phyloP scores from a whole-genome alignment of 306 rosid species.

The Dalbergia oliveri region DNA sequence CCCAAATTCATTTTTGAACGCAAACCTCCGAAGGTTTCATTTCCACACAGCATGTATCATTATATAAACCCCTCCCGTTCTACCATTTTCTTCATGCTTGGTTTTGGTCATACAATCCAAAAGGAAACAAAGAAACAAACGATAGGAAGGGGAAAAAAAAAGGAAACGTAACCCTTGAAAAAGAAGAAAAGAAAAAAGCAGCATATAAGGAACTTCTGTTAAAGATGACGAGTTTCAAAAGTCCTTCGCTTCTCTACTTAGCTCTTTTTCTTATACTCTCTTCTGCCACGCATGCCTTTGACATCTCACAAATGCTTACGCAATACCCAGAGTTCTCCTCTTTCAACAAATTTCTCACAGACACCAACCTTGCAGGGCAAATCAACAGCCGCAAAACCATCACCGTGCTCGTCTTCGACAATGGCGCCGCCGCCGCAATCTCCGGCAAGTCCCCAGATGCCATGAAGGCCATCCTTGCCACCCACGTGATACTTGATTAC shows the following conservation, averaged over 20 bases:
- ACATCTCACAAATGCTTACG: slow-evolving; percentile 58
- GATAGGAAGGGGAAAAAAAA: not conserved
- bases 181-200: not conserved
- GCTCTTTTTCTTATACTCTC: slow-evolving; percentile 45
- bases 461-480: slow-evolving; percentile 54
- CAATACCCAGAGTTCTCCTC: slow-evolving; percentile 46
- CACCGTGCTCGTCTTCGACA: slow-evolving; percentile 61
- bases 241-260: slow-evolving; percentile 50
- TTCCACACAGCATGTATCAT: not conserved
- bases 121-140: not conserved
- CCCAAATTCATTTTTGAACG: not conserved
- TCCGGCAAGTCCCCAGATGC: slow-evolving; percentile 49
- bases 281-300: slow-evolving; percentile 52
- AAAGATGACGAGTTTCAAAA: slow-evolving; percentile 52
- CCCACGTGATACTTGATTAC: slow-evolving; percentile 66
- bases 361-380: slow-evolving; percentile 55
- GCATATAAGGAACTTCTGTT: not conserved
- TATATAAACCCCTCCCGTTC: slow-evolving; percentile 5
- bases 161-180: not conserved
- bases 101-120: not conserved
- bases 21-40: not conserved
- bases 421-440: slow-evolving; percentile 37
- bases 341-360: slow-evolving; percentile 56
- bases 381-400: slow-evolving; percentile 61
- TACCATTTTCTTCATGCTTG: slow-evolving; percentile 41